Evolutionary conservation across 495 filamentous ascomycete genomes (phyloP).

Genomic region (Xylaria grammica): DNA sequence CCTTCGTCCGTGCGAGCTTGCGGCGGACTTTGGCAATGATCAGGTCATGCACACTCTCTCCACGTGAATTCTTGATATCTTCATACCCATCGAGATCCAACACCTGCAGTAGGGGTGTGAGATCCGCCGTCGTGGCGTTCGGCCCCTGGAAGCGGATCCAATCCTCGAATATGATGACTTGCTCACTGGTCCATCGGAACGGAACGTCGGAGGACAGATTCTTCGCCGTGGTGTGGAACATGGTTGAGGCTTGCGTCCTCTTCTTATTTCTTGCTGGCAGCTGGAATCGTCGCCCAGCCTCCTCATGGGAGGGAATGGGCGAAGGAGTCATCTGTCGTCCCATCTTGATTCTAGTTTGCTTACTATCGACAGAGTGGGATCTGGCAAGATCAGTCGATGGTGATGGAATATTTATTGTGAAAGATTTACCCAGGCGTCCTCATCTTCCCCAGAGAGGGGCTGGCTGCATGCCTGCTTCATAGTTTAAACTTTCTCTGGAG

Average conservation of each 20-base stretch:
- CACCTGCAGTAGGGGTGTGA: not conserved
- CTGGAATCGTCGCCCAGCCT: not conserved
- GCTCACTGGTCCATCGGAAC: not conserved
- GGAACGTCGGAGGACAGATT: slow-evolving; percentile 1
- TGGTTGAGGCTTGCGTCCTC: not conserved
- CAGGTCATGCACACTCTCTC: slow-evolving; percentile 1
- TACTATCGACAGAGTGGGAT: not conserved
- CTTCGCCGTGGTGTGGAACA: slow-evolving; percentile 4
- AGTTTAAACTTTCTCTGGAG: not conserved
- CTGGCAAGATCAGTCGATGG: not conserved
- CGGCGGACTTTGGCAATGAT: slow-evolving; percentile 12
- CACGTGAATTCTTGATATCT: not conserved
- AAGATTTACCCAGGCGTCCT: not conserved
- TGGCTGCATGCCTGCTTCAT: not conserved
- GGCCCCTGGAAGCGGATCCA: slow-evolving; percentile 1
- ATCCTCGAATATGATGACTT: slow-evolving; percentile 4
- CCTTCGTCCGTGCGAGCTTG: slow-evolving; percentile 2
- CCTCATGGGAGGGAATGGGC: not conserved
- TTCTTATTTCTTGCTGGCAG: not conserved
- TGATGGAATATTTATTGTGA: not conserved
- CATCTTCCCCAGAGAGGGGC: not conserved
- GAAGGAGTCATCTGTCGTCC: not conserved
- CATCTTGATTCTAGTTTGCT: not conserved
- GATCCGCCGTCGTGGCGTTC: not conserved
- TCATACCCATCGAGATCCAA: slow-evolving; percentile 14